Evolutionary conservation across 106 monocot genomes (phyloP), one percentile per base, ranked within the genome.

Genomic region (Dioscorea alata): DNA sequence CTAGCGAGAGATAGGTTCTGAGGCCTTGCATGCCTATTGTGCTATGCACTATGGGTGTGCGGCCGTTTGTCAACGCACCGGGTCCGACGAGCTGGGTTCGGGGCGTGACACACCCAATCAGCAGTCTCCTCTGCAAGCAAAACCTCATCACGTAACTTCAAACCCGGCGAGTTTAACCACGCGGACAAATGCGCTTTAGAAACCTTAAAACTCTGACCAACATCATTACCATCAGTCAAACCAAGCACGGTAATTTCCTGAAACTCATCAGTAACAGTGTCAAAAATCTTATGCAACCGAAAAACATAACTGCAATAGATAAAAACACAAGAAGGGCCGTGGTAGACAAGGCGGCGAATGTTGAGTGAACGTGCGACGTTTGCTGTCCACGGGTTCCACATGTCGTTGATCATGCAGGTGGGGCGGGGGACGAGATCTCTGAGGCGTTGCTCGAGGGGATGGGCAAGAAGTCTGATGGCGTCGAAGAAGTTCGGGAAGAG

Each of bases 371-470:
- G 23, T 5, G 82, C 76, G 0, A 85, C 72, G 12, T 51, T 18
- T 15, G 12, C 49, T 4, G 80, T 74, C 85, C 85, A 89, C 2
- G 61, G 64, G 13, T 74, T 62, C 50, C 61, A 70, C 9, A 67
- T 20, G 63, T 89, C 89, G 20, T 76, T 18, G 33, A 89, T 69
- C 24, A 89, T 72, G 80, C 89, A 89, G 31, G 35, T 60, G 0
- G 67, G 72, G 4, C 34, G 68, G 25, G 48, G 60, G 7, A 24
- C 19, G 12, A 50, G 66, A 1, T n/a, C 49, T n/a, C 16, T n/a
- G 13, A 87, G 48, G 51, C 62, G 59, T 8, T 8, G 0, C 32
- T 69, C 42, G n/a, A 89, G 59, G 13, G 82, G 82, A 12, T 67
- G 35, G 0, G n/a, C 53, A 20, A 89, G 73, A 23, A 71, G 33